Evolutionary conservation across 371 early-diverging fungal genomes (phyloP).

Genomic region (Apophysomyces sp.): DNA sequence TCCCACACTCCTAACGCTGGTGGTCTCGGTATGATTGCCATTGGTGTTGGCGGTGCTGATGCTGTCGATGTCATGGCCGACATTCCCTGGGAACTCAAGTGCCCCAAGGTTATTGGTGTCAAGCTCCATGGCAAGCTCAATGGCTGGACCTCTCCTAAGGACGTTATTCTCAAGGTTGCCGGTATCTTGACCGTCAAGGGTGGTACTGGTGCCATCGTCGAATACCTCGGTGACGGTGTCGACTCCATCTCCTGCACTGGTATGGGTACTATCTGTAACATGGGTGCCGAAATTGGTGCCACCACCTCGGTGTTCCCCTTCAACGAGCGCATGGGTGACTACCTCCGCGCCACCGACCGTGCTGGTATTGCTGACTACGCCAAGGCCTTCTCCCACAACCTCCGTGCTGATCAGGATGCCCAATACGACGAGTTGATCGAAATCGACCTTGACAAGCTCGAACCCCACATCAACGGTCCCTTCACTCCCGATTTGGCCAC

Average conservation of each 20-base stretch:
- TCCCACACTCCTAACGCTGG: constrained; percentile 91
- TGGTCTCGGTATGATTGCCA: constrained; percentile 93
- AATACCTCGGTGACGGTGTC: constrained; percentile 96
- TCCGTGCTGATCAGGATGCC: constrained; percentile 85
- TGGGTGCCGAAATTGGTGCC: constrained; percentile 97
- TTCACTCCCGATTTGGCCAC: constrained; percentile 94
- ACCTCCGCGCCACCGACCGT: constrained; percentile 85
- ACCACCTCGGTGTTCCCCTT: constrained; percentile 96
- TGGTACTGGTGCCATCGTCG: constrained; percentile 93
- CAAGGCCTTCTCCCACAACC: constrained; percentile 68
- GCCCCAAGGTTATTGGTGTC: constrained; percentile 91
- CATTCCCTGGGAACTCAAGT: constrained; percentile 97
- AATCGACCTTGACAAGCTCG: constrained; percentile 82
- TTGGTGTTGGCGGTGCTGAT: constrained; percentile 97
- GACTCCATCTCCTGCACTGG: constrained; percentile 92
- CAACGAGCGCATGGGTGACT: constrained; percentile 82
- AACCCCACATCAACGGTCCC: constrained; percentile 97
- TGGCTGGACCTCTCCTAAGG: constrained; percentile 95
- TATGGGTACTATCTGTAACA: constrained; percentile 98
- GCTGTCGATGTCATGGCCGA: constrained; percentile 99
- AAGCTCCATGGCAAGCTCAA: constrained; percentile 83
- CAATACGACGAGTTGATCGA: constrained; percentile 92
- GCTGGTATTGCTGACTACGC: constrained; percentile 72
- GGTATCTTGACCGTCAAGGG: constrained; percentile 92
- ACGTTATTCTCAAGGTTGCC: constrained; percentile 91